phyloP scores from a whole-genome alignment of 306 rosid species.

The Neltuma alba region DNA sequence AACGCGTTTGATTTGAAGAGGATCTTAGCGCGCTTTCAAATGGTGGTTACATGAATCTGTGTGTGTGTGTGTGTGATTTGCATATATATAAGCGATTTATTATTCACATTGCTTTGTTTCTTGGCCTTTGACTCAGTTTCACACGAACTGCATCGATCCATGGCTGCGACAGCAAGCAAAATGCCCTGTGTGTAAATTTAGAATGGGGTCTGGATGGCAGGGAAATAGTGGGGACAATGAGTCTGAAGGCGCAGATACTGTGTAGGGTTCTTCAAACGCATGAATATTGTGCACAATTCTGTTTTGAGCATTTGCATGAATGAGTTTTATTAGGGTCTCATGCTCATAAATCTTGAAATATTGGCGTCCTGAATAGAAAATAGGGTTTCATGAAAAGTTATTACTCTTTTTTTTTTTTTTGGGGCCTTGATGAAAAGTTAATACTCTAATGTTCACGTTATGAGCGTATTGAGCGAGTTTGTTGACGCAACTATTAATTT shows the following conservation, averaged over 20 bases:
- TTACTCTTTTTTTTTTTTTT: too few relatives aligned
- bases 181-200: slow-evolving; percentile 75
- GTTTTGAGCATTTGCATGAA: too few relatives aligned
- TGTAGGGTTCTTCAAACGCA: slow-evolving; percentile 10
- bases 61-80: not conserved
- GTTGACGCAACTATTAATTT: too few relatives aligned
- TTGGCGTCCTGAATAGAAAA: too few relatives aligned
- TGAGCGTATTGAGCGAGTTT: too few relatives aligned
- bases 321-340: too few relatives aligned
- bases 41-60: not conserved
- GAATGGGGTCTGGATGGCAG: slow-evolving; percentile 49
- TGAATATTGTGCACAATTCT: not conserved
- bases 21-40: not conserved
- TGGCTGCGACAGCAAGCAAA: slow-evolving; percentile 75
- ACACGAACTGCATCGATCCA: slow-evolving; percentile 72
- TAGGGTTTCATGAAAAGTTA: too few relatives aligned
- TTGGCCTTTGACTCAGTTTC: slow-evolving; percentile 49
- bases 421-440: too few relatives aligned
- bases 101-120: not conserved
- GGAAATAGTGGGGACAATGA: slow-evolving; percentile 49
- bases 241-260: slow-evolving; percentile 49
- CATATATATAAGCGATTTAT: not conserved
- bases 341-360: too few relatives aligned
- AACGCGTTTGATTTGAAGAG: not conserved
- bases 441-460: too few relatives aligned